Evolutionary conservation across 345 rosid species (phyloP).

Genomic region (Sapria himalayana): DNA sequence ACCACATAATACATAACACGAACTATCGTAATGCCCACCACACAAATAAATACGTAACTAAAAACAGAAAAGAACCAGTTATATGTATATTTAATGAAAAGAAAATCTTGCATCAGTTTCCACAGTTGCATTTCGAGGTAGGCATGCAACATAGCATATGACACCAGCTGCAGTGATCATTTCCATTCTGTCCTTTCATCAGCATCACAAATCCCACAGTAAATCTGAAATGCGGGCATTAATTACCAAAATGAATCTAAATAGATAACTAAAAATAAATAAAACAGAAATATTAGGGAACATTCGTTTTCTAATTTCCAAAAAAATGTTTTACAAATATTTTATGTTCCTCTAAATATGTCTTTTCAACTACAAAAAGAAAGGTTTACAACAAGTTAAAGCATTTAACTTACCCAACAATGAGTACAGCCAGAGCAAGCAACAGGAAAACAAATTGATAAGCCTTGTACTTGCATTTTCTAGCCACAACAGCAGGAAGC

Average conservation of each 20-base stretch:
- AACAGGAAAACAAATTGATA: conserved; percentile 49
- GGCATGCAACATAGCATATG: conserved; percentile 83
- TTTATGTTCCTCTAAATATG: neutral
- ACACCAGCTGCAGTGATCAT: conserved; percentile 93
- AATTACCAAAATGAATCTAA: neutral
- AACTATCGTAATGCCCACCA: too few relatives aligned
- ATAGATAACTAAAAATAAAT: neutral
- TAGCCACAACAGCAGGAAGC: conserved; percentile 24
- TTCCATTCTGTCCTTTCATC: conserved; percentile 65
- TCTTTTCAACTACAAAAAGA: neutral
- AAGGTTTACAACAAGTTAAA: neutral
- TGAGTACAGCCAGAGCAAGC: conserved; percentile 24
- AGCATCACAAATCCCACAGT: conserved; percentile 52
- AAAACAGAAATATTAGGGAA: neutral
- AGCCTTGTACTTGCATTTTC: conserved; percentile 45
- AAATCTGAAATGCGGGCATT: conserved; percentile 23
- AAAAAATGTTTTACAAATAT: too few relatives aligned
- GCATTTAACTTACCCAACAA: conserved; percentile 32
- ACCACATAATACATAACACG: too few relatives aligned
- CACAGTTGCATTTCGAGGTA: conserved; percentile 66
- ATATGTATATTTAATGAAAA: neutral
- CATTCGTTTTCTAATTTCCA: neutral
- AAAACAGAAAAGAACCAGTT: neutral
- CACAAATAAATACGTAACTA: neutral
- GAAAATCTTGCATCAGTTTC: conserved; percentile 8